phyloP scores from a whole-genome alignment of 257 asterid genomes.

The Nicotiana paniculata region DNA sequence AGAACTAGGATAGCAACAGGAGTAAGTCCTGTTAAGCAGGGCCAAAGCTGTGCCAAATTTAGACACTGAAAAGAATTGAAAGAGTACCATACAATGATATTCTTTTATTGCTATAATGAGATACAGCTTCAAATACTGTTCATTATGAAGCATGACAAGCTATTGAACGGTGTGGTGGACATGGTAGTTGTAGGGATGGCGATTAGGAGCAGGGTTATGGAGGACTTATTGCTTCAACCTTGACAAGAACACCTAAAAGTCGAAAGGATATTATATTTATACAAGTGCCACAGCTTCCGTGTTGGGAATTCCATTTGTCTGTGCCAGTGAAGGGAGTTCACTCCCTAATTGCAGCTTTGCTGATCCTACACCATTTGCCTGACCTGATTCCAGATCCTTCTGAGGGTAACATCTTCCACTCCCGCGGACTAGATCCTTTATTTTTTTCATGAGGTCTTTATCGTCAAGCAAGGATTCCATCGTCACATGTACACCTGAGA shows the following conservation, averaged over 20 bases:
- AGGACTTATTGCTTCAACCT: neutral
- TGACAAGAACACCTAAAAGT: neutral
- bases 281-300: slow-evolving; percentile 24
- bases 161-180: neutral
- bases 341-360: slow-evolving; percentile 24
- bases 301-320: slow-evolving; percentile 16
- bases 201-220: neutral
- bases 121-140: neutral
- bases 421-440: slow-evolving; percentile 56
- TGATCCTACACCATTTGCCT: slow-evolving; percentile 12
- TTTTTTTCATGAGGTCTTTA: slow-evolving; percentile 39
- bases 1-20: neutral
- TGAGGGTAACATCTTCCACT: slow-evolving; percentile 70
- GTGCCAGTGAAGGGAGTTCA: slow-evolving; percentile 8
- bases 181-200: neutral
- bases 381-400: slow-evolving; percentile 19
- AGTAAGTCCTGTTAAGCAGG: neutral
- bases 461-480: slow-evolving; percentile 80
- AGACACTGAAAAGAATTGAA: neutral
- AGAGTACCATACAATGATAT: neutral
- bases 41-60: neutral
- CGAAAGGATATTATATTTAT: slow-evolving; percentile 6
- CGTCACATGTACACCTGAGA: slow-evolving; percentile 79
- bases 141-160: neutral
- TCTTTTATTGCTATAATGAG: neutral